A percentile compares a stretch with the other conserved stretches of the same genome.
phyloP scores from a whole-genome alignment of 176 grass and related monocot genomes.

The Triticum urartu region DNA sequence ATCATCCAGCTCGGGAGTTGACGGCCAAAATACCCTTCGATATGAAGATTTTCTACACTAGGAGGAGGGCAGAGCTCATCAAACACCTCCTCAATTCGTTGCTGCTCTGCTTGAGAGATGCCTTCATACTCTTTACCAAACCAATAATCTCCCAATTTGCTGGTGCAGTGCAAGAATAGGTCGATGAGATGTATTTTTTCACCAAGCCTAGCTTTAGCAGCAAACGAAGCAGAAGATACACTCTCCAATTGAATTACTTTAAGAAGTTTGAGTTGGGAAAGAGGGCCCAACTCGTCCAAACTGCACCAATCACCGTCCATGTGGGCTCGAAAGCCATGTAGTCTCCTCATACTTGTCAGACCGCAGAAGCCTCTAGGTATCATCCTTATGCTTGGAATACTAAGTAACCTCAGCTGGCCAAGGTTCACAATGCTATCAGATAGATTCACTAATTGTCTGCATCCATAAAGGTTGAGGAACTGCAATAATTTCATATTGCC shows the following conservation, averaged over 20 bases:
- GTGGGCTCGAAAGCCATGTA: neutral
- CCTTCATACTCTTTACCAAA: neutral
- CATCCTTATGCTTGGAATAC: neutral
- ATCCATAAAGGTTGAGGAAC: neutral
- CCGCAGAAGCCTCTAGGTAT: neutral
- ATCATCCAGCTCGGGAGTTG: neutral
- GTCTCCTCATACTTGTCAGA: neutral
- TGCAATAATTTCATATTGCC: constrained; percentile 21
- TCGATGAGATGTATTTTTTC: neutral
- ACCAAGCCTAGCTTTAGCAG: neutral
- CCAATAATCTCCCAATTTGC: neutral
- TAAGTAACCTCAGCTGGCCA: neutral
- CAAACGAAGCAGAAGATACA: neutral
- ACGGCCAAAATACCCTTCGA: constrained; percentile 6
- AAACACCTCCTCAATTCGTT: neutral
- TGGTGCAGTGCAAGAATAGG: neutral
- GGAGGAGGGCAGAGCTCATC: constrained; percentile 20
- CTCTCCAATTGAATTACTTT: neutral
- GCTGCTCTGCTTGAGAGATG: neutral
- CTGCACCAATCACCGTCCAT: neutral
- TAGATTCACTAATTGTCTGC: neutral
- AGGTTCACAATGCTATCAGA: neutral
- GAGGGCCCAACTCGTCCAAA: neutral
- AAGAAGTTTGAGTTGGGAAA: neutral
- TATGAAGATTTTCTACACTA: neutral